Percentiles rank a stretch among this genome's conserved stretches.
These are phyloP conservation scores for Starmerella floricola DNA, from an alignment of 805 yeast species.

Conservation along the genomic window DNA sequence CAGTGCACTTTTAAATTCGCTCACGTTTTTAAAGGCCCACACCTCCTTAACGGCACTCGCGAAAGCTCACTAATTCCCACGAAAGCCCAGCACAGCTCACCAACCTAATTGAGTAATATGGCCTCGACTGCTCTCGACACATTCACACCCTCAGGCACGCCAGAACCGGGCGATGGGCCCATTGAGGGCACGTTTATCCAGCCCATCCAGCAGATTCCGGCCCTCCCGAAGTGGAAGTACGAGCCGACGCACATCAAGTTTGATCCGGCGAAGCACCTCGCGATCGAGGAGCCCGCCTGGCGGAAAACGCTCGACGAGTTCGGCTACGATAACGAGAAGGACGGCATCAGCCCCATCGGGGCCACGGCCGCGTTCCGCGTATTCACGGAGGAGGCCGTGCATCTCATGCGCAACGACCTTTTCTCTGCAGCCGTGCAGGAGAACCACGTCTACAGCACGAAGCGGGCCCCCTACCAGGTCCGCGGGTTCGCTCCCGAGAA, in stretches of 20 bases:
- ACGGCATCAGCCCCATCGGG: conserved; percentile 44
- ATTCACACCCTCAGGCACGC: background rate
- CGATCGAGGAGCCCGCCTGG: conserved; percentile 27
- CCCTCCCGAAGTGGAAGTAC: conserved; percentile 8
- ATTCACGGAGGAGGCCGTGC: conserved; percentile 48
- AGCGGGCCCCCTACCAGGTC: conserved; percentile 28
- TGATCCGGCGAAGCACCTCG: conserved; percentile 31
- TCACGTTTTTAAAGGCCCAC: too few species aligned
- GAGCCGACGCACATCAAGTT: conserved; percentile 22
- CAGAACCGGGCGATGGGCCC: background rate
- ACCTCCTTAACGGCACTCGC: too few species aligned
- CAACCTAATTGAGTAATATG: background rate
- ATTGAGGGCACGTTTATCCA: conserved; percentile 2
- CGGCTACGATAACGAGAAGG: conserved; percentile 33
- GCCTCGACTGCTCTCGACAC: background rate
- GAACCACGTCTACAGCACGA: conserved; percentile 31
- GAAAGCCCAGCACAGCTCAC: too few species aligned
- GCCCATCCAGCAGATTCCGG: conserved; percentile 1
- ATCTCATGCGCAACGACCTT: conserved; percentile 44
- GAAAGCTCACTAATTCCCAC: too few species aligned
- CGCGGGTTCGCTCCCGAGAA: conserved; percentile 40
- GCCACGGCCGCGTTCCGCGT: conserved; percentile 50
- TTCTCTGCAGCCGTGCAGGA: conserved; percentile 31
- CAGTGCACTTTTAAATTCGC: too few species aligned
- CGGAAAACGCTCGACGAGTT: conserved; percentile 39